A percentile compares a stretch with the other conserved stretches of the same genome.
phyloP scores from a whole-genome alignment of 2,329 filamentous ascomycete genomes.

The Corniculantispora saksenae region DNA sequence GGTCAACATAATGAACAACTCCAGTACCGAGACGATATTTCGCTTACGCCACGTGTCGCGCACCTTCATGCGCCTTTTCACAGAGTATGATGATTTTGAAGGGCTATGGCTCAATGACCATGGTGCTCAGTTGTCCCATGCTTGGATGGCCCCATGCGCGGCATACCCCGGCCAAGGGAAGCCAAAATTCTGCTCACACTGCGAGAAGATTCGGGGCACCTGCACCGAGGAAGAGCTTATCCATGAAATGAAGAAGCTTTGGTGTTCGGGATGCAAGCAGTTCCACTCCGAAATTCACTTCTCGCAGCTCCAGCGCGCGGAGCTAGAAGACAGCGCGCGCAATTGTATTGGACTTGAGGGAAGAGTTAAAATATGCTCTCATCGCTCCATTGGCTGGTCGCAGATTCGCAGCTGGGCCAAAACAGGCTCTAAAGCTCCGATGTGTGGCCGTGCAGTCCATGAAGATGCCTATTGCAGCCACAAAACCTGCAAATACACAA shows the following conservation, averaged over 20 bases:
- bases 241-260: background rate
- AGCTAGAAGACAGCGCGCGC: background rate
- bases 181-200: background rate
- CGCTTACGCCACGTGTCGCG: background rate
- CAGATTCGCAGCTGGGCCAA: background rate
- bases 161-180: background rate
- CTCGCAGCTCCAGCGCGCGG: background rate
- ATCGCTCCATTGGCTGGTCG: background rate
- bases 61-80: background rate
- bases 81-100: background rate
- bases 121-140: background rate
- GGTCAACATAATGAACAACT: background rate
- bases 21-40: background rate
- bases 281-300: background rate
- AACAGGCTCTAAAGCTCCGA: background rate
- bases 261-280: background rate
- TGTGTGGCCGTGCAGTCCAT: background rate
- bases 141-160: background rate
- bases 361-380: background rate
- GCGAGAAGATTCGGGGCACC: background rate
- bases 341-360: background rate
- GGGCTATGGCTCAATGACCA: background rate
- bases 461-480: too few species aligned
- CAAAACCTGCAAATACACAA: too few species aligned
- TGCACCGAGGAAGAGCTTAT: background rate